Evolutionary conservation across 371 early-diverging fungal genomes (phyloP).

Genomic region (Saksenaea vasiformis): DNA sequence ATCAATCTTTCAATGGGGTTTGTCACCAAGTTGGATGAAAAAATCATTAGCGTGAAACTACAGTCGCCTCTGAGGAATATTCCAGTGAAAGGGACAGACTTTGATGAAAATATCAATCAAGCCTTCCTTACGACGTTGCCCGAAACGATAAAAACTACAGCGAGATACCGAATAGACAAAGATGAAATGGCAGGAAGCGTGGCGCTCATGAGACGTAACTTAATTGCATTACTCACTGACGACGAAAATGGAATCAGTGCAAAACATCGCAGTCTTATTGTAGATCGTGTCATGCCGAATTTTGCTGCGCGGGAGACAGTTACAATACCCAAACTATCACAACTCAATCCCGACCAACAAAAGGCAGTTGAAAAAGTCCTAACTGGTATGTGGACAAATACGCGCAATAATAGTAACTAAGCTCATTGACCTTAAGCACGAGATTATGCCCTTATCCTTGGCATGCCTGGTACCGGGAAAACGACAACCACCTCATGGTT

Average conservation of each 20-base stretch:
- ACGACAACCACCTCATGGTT: slow-evolving; percentile 90
- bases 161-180: slow-evolving; percentile 79
- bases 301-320: slow-evolving; percentile 32
- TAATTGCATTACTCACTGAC: slow-evolving; percentile 68
- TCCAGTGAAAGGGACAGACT: slow-evolving; percentile 48
- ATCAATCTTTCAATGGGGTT: slow-evolving; percentile 81
- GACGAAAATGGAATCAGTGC: slow-evolving; percentile 45
- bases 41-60: slow-evolving; percentile 56
- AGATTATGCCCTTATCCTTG: slow-evolving; percentile 94
- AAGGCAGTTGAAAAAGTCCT: slow-evolving; percentile 61
- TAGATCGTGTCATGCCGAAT: slow-evolving; percentile 75
- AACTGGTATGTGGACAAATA: slow-evolving; percentile 26
- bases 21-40: slow-evolving; percentile 52
- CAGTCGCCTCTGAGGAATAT: slow-evolving; percentile 69
- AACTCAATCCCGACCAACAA: slow-evolving; percentile 72
- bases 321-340: slow-evolving; percentile 1
- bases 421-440: slow-evolving; percentile 37
- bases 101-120: slow-evolving; percentile 54
- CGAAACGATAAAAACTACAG: slow-evolving; percentile 3
- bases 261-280: slow-evolving; percentile 70
- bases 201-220: slow-evolving; percentile 69
- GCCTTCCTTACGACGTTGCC: slow-evolving; percentile 20
- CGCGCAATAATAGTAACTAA: background rate
- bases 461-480: slow-evolving; percentile 99
- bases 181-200: slow-evolving; percentile 77